Evolutionary conservation across 192 early-diverging fungal genomes (phyloP), one percentile per base, ranked within the genome.

Genomic region (Coemansia sp.): DNA sequence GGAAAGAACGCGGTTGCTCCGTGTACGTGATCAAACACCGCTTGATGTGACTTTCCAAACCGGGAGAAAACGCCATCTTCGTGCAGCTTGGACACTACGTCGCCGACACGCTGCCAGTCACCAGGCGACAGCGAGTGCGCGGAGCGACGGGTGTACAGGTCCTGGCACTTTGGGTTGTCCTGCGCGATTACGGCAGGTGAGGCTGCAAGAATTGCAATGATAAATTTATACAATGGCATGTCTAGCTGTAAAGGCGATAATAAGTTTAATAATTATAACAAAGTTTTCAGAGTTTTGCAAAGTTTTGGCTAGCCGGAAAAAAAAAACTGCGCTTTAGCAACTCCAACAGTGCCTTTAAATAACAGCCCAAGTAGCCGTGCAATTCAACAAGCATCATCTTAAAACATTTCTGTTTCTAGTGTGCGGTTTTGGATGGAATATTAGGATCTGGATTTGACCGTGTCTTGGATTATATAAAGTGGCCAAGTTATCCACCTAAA

Each of bases 1-100:
- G 78, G 74, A 42, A 81, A 75, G 57, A 84, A 84, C 2, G 75
- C 69, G 2, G 79, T 66, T 10, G 64, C 56, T 42, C 79, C 79
- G 23, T 82, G 79, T 35, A 82, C 79, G 2, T 58, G 33, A 46
- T 70, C 62, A 41, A 82, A 82, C 10, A 76, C 59, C 0, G 50
- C 49, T n/a, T 76, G 61, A 45, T 82, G 79, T 4, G 75, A 62
- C 15, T 62, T 45, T 23, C 70, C 79, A 38, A 76, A 82, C 34
- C 74, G 67, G 23, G 72, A 74, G 36, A 82, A 66, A 8, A 70
- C 64, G 0, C 79, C 79, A 19, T 73, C 64, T 14, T 42, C 20
- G 36, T 70, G 66, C 65, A 82, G 43, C 36, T 75, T 29, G 29
- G 60, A 38, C 3, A 82, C n/a, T 0, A 82, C 79, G 5, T 43